A percentile compares a stretch with the other conserved stretches of the same genome.
Conservation (phyloP, 805 yeast species). For the Ogataea naganishii region DNA sequence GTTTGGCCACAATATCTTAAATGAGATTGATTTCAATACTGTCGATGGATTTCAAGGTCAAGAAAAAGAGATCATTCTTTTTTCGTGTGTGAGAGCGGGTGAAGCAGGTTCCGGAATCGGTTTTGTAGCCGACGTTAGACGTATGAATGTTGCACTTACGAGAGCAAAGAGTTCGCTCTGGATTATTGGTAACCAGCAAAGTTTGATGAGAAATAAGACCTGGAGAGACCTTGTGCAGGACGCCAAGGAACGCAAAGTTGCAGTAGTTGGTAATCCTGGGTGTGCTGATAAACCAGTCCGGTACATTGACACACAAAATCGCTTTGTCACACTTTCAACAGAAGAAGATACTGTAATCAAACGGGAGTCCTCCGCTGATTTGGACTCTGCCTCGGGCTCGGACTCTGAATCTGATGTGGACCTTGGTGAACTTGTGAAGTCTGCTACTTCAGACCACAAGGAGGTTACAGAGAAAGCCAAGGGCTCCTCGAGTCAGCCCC, state of each 20-base stretch:
- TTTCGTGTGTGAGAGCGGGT: slow-evolving; percentile 91
- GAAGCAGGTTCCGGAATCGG: slow-evolving; percentile 65
- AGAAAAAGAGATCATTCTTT: slow-evolving; percentile 87
- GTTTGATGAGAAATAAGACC: slow-evolving; percentile 54
- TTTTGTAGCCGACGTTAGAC: slow-evolving; percentile 80
- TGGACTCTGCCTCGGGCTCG: no score
- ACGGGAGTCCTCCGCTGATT: no score
- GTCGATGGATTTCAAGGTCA: slow-evolving; percentile 98
- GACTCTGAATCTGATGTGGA: no score
- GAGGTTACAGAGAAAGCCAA: no score
- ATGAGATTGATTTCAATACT: slow-evolving; percentile 80
- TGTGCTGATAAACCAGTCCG: no score
- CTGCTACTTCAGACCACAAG: no score
- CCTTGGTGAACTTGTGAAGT: no score
- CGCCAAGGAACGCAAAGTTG: slow-evolving; percentile 41
- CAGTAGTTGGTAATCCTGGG: neutral
- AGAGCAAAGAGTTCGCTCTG: slow-evolving; percentile 89
- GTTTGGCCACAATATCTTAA: slow-evolving; percentile 56
- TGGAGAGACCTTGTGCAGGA: slow-evolving; percentile 68
- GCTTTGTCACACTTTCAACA: no score
- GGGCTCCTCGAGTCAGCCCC: no score
- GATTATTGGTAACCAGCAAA: slow-evolving; percentile 77
- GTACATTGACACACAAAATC: no score
- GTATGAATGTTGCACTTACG: slow-evolving; percentile 96
- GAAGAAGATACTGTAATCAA: no score